Evolutionary conservation across 2,329 filamentous ascomycete species (phyloP), one percentile per base, ranked within the genome.

Genomic region (Sporothrix luriei): DNA sequence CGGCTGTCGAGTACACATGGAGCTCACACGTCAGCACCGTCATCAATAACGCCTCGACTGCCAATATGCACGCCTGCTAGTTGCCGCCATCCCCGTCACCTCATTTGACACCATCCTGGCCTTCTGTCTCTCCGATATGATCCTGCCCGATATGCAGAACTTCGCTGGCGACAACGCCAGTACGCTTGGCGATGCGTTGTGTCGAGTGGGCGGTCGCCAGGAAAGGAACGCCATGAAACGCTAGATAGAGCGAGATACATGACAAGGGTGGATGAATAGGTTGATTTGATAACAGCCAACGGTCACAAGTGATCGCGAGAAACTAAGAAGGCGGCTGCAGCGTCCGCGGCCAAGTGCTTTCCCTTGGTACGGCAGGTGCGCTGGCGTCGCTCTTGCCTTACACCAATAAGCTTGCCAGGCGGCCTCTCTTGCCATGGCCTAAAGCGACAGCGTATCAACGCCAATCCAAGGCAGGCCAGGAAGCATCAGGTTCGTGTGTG

Each of bases 21-120:
- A 40, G 61, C 61, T 49, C 43, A 16, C n/a, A 16, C 43, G 40
- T 65, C 43, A 43, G 61, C 26, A 49, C 43, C n/a, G 61, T 43
- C 61, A 65, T 65, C 43, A 49, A 49, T 16, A 65, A 29, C 40
- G 61, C 61, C 24, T 65, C n/a, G 61, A 49, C 61, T 7, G 38
- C 57, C n/a, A n/a, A 65, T 21, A 65, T 51, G 61, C 61, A 49
- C 43, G 61, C 21, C 46, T 65, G 43, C 61, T 65, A 43, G 51
- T 65, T 9, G 61, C 43, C 24, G 61, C 43, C 61, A 38, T 65
- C 10, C 38, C 38, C 21, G 40, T 49, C 43, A 49, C 24, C n/a
- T n/a, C n/a, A n/a, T 65, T 65, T 49, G 61, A 65, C 43, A 43
- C 51, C 24, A 65, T 65, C 43, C 61, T 65, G 43, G 43, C 61